Evolutionary conservation across 345 rosid genomes (phyloP), one percentile per base, ranked within the genome.

Genomic region (Schrenkiella parvula): DNA sequence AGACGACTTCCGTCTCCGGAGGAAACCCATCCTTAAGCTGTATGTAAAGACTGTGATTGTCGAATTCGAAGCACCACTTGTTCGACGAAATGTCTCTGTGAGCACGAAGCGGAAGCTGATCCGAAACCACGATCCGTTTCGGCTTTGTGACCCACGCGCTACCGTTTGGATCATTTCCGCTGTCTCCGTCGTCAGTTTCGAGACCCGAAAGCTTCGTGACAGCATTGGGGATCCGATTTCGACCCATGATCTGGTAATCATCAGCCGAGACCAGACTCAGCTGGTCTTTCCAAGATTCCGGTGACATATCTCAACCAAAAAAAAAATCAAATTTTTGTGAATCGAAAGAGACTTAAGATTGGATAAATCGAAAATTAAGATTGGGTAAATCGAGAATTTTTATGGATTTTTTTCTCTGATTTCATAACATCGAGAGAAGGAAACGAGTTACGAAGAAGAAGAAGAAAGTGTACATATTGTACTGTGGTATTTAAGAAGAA

Each of bases 1-100:
- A 87, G 18, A 76, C 44, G 26, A 87, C 90, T 25, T 85, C 93
- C 0, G 81, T 70, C 19, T 76, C 85, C 4, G 81, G 72, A 3
- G 86, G 69, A 66, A 89, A 83, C 6, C 93, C 96, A 46, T 86
- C 93, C 71, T 75, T 82, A 21, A 91, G 88, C 70, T 84, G 96
- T n/a, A 83, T 37, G 48, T 39, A 55, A 4, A 83, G 79, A 42
- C 82, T 75, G 80, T 91, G 91, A 31, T 70, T 58, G 67, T 91
- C 97, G 34, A 79, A 82, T 61, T 87, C 89, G 42, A 91, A 87
- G 5, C 67, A 4, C 91, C 89, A 91, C 41, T 65, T 48, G 72
- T 64, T 13, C 74, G 61, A 37, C 65, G 69, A 18, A 32, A 79
- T 43, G 51, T 88, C 86, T 19, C 72, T 73, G 22, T 18, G 56